A percentile compares a stretch with the other conserved stretches of the same genome.
phyloP scores from a whole-genome alignment of 257 asterid species.

The Knoxia roxburghii region DNA sequence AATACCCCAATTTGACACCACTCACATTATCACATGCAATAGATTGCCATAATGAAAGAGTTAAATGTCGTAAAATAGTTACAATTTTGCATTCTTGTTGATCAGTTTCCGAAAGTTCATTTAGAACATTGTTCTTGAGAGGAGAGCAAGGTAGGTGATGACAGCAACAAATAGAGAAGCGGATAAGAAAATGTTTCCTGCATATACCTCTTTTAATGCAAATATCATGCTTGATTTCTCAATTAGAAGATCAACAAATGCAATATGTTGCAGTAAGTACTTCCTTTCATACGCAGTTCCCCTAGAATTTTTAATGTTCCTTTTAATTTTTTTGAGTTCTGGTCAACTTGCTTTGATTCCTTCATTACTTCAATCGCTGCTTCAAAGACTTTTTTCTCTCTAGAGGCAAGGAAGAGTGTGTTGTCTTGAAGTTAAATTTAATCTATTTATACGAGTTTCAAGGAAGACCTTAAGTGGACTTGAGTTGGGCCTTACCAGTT shows the following conservation, averaged over 20 bases:
- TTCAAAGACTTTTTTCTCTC: too few species aligned
- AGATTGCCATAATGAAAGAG: neutral
- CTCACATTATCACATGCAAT: neutral
- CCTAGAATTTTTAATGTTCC: constrained; percentile 52
- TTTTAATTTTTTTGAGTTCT: constrained; percentile 66
- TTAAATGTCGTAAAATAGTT: neutral
- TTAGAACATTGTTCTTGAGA: neutral
- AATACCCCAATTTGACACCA: neutral
- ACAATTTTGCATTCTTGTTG: neutral
- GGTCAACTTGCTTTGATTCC: constrained; percentile 66
- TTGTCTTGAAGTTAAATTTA: too few species aligned
- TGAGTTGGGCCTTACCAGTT: too few species aligned
- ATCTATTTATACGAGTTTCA: too few species aligned
- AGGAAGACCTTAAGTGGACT: too few species aligned
- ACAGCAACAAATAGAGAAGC: constrained; percentile 13
- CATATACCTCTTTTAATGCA: constrained; percentile 63
- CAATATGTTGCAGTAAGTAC: constrained; percentile 59
- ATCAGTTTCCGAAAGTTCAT: neutral
- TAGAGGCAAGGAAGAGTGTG: too few species aligned
- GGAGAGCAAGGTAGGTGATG: constrained; percentile 13
- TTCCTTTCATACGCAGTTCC: constrained; percentile 67
- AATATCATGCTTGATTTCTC: constrained; percentile 68
- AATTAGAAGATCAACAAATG: constrained; percentile 59
- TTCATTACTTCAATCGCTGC: constrained; percentile 57
- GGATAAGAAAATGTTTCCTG: neutral